These are phyloP conservation scores for Botryotinia convoluta DNA, from an alignment of 2,329 filamentous ascomycete species.

Conservation along the genomic window DNA sequence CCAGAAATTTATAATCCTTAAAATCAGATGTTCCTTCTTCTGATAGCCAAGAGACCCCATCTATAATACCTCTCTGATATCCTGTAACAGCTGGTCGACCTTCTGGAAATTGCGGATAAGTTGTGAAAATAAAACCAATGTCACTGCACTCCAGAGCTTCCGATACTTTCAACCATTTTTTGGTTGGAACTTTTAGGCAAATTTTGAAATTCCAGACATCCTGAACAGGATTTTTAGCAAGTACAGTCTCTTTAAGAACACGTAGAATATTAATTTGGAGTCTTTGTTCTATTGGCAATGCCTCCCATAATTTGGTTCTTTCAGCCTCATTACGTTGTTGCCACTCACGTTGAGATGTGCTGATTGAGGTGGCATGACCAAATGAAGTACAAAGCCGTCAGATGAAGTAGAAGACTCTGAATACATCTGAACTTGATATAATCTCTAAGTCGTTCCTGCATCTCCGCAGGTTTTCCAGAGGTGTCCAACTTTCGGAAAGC, in stretches of 20 bases:
- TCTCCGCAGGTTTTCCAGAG: neutral
- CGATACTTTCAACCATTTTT: neutral
- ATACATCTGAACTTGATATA: neutral
- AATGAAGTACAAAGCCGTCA: too few relatives aligned
- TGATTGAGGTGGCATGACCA: too few relatives aligned
- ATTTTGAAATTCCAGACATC: neutral
- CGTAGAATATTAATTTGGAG: neutral
- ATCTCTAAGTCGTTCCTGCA: neutral
- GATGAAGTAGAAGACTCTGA: too few relatives aligned
- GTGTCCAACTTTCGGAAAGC: neutral
- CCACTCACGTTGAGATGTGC: too few relatives aligned
- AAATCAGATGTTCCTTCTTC: neutral
- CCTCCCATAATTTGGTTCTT: neutral
- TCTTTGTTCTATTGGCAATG: neutral
- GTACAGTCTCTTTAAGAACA: too few relatives aligned
- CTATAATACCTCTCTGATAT: too few relatives aligned
- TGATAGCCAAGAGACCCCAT: too few relatives aligned
- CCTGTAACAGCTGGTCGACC: too few relatives aligned
- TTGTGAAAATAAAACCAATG: neutral
- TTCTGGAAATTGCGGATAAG: neutral
- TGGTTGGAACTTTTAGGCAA: neutral
- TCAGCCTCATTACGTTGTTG: neutral
- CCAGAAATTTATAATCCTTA: neutral
- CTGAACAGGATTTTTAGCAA: neutral
- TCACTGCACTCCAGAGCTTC: too few relatives aligned